Evolutionary conservation across 2,329 filamentous ascomycete species (phyloP), one percentile per base, ranked within the genome.

Genomic region (Nemania sp.): DNA sequence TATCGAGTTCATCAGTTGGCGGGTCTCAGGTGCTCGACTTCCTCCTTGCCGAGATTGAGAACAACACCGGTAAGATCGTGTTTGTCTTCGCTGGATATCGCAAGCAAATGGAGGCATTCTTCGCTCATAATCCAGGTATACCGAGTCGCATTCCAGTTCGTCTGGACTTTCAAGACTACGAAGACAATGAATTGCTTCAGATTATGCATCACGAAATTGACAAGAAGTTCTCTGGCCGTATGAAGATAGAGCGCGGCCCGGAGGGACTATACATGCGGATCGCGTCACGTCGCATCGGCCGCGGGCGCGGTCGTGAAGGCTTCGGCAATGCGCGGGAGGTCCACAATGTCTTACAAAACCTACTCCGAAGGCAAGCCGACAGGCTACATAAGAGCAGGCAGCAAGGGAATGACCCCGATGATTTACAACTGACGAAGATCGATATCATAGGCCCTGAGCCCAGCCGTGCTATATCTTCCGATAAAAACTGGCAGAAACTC

Each of bases 71-170:
- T 0, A 88, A 88, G 61, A 69, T 92, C 0, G 82, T 86, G 0
- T 88, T 92, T 48, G 76, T 92, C 0, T 73, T 93, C 2, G 89
- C 88, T 0, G 89, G 90, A 0, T 92, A 92, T 68, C 77, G 77
- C 43, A 85, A 84, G 60, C 77, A 89, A 57, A 92, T 93, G 88
- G 88, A 92, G 61, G 77, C 77, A 0, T 90, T 92, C 66, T 91
- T 90, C 41, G 76, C 81, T 0, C 87, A 91, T 56, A 92, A 92
- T 39, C 83, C 83, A 0, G 88, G 89, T 0, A 73, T 92, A 2
- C 75, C 80, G 0, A 89, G 86, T 59, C 82, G 89, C 0, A 85
- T 93, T 31, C 88, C 88, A 0, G 73, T 82, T 9, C 72, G 78
- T 28, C 75, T 92, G 62, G 77, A 81, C 36, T 93, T 92, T 51